Conservation (phyloP, 2,329 filamentous ascomycete species). For the Fulvia fulva region DNA sequence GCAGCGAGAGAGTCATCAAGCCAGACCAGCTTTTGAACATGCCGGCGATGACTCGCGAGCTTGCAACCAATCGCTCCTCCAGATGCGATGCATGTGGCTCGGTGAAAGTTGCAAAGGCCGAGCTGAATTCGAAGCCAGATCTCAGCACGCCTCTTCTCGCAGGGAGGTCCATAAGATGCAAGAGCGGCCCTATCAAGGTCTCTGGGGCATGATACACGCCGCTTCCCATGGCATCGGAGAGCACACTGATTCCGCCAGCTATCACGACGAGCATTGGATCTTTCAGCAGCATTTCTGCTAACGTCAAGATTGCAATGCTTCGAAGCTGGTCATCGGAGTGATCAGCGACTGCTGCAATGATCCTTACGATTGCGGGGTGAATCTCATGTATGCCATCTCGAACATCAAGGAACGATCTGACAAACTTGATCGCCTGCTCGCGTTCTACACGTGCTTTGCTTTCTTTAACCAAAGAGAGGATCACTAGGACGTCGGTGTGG, state of each 20-base stretch:
- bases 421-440: slow-evolving; percentile 94
- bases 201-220: slow-evolving; percentile 91
- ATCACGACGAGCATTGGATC: slow-evolving; percentile 77
- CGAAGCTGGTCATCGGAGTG: slow-evolving; percentile 79
- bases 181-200: slow-evolving; percentile 78
- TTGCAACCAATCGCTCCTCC: slow-evolving; percentile 71
- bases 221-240: slow-evolving; percentile 90
- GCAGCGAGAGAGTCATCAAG: slow-evolving; percentile 81
- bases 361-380: slow-evolving; percentile 79
- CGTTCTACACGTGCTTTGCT: slow-evolving; percentile 95
- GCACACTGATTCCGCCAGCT: slow-evolving; percentile 75
- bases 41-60: slow-evolving; percentile 85
- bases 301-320: slow-evolving; percentile 86
- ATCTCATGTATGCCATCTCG: slow-evolving; percentile 88
- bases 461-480: slow-evolving; percentile 89
- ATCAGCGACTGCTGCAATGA: slow-evolving; percentile 85
- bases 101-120: slow-evolving; percentile 83
- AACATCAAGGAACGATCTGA: slow-evolving; percentile 90
- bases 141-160: slow-evolving; percentile 75
- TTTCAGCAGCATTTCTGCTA: slow-evolving; percentile 85
- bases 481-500: slow-evolving; percentile 89
- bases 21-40: slow-evolving; percentile 93
- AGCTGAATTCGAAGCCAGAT: slow-evolving; percentile 83
- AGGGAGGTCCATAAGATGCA: slow-evolving; percentile 85
- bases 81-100: slow-evolving; percentile 62